Evolutionary conservation across 1,284 basidiomycete genomes (phyloP).

Genomic region (Leccinum pallidistipes): DNA sequence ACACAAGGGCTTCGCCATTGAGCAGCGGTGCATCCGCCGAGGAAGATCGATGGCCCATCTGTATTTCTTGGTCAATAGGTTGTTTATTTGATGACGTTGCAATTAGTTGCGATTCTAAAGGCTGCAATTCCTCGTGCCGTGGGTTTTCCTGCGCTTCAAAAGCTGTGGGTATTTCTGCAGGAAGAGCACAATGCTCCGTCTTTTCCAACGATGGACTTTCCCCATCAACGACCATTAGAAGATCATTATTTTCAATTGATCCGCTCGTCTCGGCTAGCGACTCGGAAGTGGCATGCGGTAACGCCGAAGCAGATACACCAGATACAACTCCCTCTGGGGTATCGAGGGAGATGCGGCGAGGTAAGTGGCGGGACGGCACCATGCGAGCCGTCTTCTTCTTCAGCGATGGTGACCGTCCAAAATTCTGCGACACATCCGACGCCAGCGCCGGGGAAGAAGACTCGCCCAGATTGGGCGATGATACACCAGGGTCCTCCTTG

Average conservation of each 20-base stretch:
- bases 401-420: not conserved
- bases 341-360: slow-evolving; percentile 18
- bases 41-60: not conserved
- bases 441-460: not conserved
- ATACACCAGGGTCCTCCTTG: not conserved
- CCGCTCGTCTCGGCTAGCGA: not conserved
- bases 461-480: slow-evolving; percentile 3
- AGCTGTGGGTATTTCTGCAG: not conserved
- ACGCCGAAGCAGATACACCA: not conserved
- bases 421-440: slow-evolving; percentile 2
- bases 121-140: not conserved
- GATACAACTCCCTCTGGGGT: slow-evolving; percentile 1
- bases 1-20: not conserved
- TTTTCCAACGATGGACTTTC: not conserved
- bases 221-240: slow-evolving; percentile 9
- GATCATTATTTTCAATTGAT: not conserved
- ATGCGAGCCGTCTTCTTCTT: slow-evolving; percentile 30
- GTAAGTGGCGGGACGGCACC: slow-evolving; percentile 25
- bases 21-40: not conserved
- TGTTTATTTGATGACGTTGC: not conserved
- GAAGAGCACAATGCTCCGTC: not conserved
- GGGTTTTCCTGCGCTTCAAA: not conserved
- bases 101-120: not conserved
- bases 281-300: not conserved
- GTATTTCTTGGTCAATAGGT: not conserved